Evolutionary conservation across 176 grass and related monocot species (phyloP), one percentile per base, ranked within the genome.

Genomic region (Aegilops sharonensis): DNA sequence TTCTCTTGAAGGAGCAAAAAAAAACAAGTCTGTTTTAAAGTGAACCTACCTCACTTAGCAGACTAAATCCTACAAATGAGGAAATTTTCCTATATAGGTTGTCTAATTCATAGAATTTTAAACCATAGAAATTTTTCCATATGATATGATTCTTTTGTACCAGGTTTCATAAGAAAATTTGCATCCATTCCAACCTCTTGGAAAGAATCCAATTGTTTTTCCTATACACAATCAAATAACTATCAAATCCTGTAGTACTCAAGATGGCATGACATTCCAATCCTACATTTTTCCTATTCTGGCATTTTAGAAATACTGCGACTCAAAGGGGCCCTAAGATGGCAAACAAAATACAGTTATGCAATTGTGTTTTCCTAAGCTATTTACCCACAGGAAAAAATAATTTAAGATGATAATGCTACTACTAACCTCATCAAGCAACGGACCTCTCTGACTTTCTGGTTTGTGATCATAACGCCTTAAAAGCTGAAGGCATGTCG

Each of bases 371-470:
- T 84, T 35, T 50, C 17, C 43, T 74, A 57, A 70, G 65, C 13
- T 78, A 35, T 52, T 40, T 84, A 72, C 9, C 31, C 17, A 63
- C 43, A 72, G 14, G 71, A 47, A 25, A 37, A 88, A 73, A 68
- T 30, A 14, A 42, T 69, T 63, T 27, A 62, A 31, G 4, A 52
- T 72, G 23, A 83, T n/a, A 82, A 85, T 50, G 34, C 12, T 27
- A 81, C 12, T 27, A 81, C 88, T 91, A 66, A 95, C 96, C 88
- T 95, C 96, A 78, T 98, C 96, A 87, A 98, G 93, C 64, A 92
- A 88, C 86, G 85, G 79, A 88, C 91, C 92, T 82, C 86, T 79
- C 32, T 98, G 90, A 11, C 78, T 95, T 89, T 92, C 94, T 69
- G 88, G 36, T 88, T 86, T 95, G 76, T 98, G 93, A 50, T 95